phyloP scores from a whole-genome alignment of 2,329 filamentous ascomycete genomes.

The Hypoxylon rubiginosum region DNA sequence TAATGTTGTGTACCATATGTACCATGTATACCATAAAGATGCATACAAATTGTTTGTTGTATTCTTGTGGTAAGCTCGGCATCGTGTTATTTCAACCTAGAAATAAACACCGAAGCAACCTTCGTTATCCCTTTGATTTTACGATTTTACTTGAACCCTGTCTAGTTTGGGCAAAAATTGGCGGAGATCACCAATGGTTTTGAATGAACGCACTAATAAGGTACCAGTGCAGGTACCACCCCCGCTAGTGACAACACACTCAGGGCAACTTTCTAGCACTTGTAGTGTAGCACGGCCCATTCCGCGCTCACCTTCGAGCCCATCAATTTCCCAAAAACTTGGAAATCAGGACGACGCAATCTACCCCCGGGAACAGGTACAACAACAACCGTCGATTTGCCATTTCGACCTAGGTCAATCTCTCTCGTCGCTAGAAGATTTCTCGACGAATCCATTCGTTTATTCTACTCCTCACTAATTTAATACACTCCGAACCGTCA shows the following conservation, averaged over 20 bases:
- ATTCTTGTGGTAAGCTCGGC: slow-evolving; percentile 6
- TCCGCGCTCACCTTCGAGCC: slow-evolving; percentile 23
- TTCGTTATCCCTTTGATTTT: slow-evolving; percentile 30
- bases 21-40: no score
- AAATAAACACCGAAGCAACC: slow-evolving; percentile 13
- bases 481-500: slow-evolving; percentile 7
- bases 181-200: slow-evolving; percentile 28
- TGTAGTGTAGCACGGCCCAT: slow-evolving; percentile 27
- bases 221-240: slow-evolving; percentile 40
- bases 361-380: slow-evolving; percentile 12
- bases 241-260: slow-evolving; percentile 41
- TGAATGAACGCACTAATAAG: slow-evolving; percentile 35
- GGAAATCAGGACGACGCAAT: slow-evolving; percentile 32
- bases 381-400: slow-evolving; percentile 27
- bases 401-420: slow-evolving; percentile 20
- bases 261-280: slow-evolving; percentile 1
- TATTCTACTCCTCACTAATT: slow-evolving; percentile 24
- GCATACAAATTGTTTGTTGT: slow-evolving; percentile 15
- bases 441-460: slow-evolving; percentile 33
- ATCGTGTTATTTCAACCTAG: slow-evolving; percentile 17
- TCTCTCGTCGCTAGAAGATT: slow-evolving; percentile 16
- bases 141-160: slow-evolving; percentile 18
- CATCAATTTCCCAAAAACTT: slow-evolving; percentile 38
- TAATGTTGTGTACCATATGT: slow-evolving; percentile 11
- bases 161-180: slow-evolving; percentile 39